Percentiles rank a stretch among this genome's conserved stretches.
These are phyloP conservation scores for Hypoxylon lienhwacheense DNA, from an alignment of 495 filamentous ascomycete genomes.

Conservation along the genomic window DNA sequence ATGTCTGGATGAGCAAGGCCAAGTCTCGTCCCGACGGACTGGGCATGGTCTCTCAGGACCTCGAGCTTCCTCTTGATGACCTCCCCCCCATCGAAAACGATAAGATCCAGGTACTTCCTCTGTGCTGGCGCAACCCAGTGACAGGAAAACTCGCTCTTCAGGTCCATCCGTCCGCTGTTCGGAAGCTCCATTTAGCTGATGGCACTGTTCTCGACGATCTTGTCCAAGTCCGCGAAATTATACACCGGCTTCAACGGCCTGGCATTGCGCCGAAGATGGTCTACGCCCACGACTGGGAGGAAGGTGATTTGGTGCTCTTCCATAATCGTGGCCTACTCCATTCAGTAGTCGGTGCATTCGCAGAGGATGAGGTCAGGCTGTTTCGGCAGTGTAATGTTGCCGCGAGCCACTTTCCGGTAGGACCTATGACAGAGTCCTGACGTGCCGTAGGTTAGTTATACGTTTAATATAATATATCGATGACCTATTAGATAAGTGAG, in stretches of 20 bases:
- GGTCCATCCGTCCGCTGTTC: constrained; percentile 67
- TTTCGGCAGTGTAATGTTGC: constrained; percentile 79
- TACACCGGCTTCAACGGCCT: constrained; percentile 69
- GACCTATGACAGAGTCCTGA: too few species aligned
- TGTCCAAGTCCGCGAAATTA: constrained; percentile 63
- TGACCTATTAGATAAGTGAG: too few species aligned
- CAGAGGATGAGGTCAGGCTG: constrained; percentile 66
- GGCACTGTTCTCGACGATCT: constrained; percentile 68
- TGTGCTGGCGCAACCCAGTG: constrained; percentile 72
- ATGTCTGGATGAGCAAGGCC: constrained; percentile 73
- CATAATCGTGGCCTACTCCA: constrained; percentile 74
- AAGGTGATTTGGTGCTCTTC: constrained; percentile 72
- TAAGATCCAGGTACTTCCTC: constrained; percentile 69
- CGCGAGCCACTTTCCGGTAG: constrained; percentile 56
- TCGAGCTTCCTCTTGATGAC: constrained; percentile 57
- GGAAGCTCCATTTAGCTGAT: constrained; percentile 63
- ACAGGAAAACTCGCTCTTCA: constrained; percentile 69
- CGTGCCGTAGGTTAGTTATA: too few species aligned
- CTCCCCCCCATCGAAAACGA: constrained; percentile 64
- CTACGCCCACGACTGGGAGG: constrained; percentile 74
- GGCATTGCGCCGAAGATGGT: constrained; percentile 67
- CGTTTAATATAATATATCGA: too few species aligned
- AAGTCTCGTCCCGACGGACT: constrained; percentile 66
- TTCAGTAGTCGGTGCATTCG: constrained; percentile 72
- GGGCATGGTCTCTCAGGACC: constrained; percentile 63